Conservation (phyloP, 164 flowering plant species). For the Brasenia schreberi region DNA sequence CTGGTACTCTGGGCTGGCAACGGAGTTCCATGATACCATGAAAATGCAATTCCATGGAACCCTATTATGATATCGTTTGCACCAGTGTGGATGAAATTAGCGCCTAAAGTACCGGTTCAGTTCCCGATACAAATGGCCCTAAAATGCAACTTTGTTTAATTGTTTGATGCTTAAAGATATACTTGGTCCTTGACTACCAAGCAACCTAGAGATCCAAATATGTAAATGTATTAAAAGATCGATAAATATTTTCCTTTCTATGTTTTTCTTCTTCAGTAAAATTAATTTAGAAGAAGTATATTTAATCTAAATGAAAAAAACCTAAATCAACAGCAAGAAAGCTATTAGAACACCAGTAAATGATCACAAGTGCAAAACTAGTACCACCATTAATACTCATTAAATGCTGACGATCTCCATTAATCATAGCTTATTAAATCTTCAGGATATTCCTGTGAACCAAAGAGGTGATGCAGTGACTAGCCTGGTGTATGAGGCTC, state of each 20-base stretch:
- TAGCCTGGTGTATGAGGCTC: constrained; percentile 13
- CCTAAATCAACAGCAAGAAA: background rate
- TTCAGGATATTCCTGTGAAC: constrained; percentile 6
- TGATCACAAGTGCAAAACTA: background rate
- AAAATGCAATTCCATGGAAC: too few species aligned
- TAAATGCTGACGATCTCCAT: background rate
- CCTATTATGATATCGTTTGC: too few species aligned
- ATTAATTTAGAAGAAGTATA: background rate
- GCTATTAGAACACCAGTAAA: background rate
- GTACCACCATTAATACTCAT: background rate
- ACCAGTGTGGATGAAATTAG: too few species aligned
- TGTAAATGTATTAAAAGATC: too few species aligned
- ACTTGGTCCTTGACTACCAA: too few species aligned
- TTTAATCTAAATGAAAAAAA: background rate
- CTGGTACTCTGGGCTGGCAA: too few species aligned
- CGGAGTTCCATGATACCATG: too few species aligned
- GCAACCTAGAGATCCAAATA: too few species aligned
- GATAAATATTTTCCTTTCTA: background rate
- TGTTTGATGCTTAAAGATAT: too few species aligned
- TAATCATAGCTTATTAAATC: background rate
- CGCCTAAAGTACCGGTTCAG: too few species aligned
- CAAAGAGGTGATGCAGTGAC: constrained; percentile 9
- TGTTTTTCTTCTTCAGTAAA: background rate
- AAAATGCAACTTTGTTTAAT: too few species aligned
- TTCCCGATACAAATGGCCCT: too few species aligned